Evolutionary conservation across 2,329 filamentous ascomycete genomes (phyloP), one percentile per base, ranked within the genome.

Genomic region (Penicillium griseofulvum): DNA sequence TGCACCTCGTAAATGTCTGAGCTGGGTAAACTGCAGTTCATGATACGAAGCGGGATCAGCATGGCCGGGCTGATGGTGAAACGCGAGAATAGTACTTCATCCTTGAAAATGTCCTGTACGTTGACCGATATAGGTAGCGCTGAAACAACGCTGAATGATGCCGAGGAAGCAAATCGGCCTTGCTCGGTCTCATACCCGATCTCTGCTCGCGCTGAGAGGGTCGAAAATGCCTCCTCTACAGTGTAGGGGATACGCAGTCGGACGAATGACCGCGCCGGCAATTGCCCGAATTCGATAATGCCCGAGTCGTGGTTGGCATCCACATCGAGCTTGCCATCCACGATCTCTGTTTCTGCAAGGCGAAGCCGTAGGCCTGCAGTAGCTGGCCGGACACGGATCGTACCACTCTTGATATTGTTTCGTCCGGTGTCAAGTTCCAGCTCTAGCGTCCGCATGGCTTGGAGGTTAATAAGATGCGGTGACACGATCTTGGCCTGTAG

Each of bases 91-190:
- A 97, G 80, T 0, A 85, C 81, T 8, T 86, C 78, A 59, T 90
- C 85, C 69, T 96, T 96, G 78, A 97, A 97, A 28, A 95, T 85
- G 65, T 99, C 94, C 66, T 97, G 92, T 6, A 99, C 94, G 62
- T 97, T 97, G 59, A 99, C 94, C 3, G 93, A 92, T 4, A 99
- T 80, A 0, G 91, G 90, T 5, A 99, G 79, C 1, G 88, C 83
- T 1, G 94, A 87, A 3, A 87, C 82, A 19, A 95, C 80, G 4
- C 80, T 83, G 19, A 83, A 82, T 8, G 81, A 80, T 16, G 82
- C 83, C 16, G 84, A 81, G 68, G 87, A 88, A 51, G 81, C 79
- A 60, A 90, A 89, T 8, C 77, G 79, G 3, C 87, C 88, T 2
- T 83, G 76, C 0, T 84, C 78, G 0, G 89, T 92, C 2, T 81